These are phyloP conservation scores for Akanthomyces uredinophilus DNA, from an alignment of 2,329 filamentous ascomycete genomes.

Conservation along the genomic window DNA sequence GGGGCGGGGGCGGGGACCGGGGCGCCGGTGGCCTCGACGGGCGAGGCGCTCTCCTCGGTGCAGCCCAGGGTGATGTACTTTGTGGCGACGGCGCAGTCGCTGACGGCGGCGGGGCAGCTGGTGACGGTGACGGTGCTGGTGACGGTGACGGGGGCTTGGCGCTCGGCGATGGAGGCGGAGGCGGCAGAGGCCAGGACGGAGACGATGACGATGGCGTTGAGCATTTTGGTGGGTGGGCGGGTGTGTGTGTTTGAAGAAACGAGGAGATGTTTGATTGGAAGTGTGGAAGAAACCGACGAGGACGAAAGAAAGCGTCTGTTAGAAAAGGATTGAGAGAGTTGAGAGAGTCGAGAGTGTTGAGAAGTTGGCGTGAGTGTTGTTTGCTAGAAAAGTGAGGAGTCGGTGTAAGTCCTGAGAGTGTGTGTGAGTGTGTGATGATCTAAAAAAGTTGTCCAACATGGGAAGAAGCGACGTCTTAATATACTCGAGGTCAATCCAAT, in stretches of 20 bases:
- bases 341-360: too few relatives aligned
- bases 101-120: constrained; percentile 9
- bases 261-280: background rate
- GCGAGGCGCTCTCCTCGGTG: background rate
- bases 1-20: background rate
- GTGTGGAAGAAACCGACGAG: too few relatives aligned
- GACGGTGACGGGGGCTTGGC: background rate
- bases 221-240: background rate
- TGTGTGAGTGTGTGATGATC: background rate
- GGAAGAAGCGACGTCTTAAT: constrained; percentile 3
- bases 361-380: background rate
- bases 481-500: background rate
- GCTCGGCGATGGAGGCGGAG: background rate
- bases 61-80: constrained; percentile 12
- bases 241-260: background rate
- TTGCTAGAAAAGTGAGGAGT: background rate
- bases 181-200: constrained; percentile 6
- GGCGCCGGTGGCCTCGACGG: background rate
- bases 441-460: background rate
- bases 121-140: constrained; percentile 12
- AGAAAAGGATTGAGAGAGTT: background rate
- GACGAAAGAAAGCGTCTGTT: background rate
- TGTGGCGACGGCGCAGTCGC: constrained; percentile 2
- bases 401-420: background rate
- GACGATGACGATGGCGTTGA: constrained; percentile 1